Evolutionary conservation across 345 rosid genomes (phyloP), one percentile per base, ranked within the genome.

Genomic region (Noccaea bulbosa): DNA sequence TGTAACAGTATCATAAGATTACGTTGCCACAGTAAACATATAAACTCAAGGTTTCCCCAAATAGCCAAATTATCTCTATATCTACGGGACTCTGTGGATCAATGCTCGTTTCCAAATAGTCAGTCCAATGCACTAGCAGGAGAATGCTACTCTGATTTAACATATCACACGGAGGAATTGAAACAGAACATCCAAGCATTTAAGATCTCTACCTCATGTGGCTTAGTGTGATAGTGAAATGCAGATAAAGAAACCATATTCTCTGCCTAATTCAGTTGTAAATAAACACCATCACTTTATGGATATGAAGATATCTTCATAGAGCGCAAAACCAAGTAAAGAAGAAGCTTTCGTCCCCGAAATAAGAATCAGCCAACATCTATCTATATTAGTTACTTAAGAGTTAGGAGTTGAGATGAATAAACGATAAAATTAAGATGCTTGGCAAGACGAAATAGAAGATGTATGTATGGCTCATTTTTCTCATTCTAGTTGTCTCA

Each of bases 111-210:
- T 37, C 34, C 38, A 43, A 15, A 27, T 27, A 27, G 30, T 27
- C 48, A 63, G 24, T 35, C 65, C 22, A 64, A 46, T 45, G 43
- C 64, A 55, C 58, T 38, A 22, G 45, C 41, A 46, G 64, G 64
- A 32, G 22, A 55, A 15, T 55, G 59, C 41, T 27, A 35, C 16
- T 45, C 4, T 11, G 4, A 62, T 49, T 22, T 70, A 30, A 38
- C 50, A 43, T 71, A 59, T 34, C 22, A 51, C 2, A 3, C 10
- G 8, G 14, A 64, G 71, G 58, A 64, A 55, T 20, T 37, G 64
- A 38, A 56, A 55, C 65, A 16, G 5, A 61, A 34, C 38, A 51
- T 7, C 7, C 14, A 45, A 20, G 48, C 46, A 62, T 39, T 30
- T 49, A 30, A 30, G 2, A 60, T 43, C 11, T 62, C 10, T 11